Conservation (phyloP, 495 filamentous ascomycete species). For the Penicillium taxi region DNA sequence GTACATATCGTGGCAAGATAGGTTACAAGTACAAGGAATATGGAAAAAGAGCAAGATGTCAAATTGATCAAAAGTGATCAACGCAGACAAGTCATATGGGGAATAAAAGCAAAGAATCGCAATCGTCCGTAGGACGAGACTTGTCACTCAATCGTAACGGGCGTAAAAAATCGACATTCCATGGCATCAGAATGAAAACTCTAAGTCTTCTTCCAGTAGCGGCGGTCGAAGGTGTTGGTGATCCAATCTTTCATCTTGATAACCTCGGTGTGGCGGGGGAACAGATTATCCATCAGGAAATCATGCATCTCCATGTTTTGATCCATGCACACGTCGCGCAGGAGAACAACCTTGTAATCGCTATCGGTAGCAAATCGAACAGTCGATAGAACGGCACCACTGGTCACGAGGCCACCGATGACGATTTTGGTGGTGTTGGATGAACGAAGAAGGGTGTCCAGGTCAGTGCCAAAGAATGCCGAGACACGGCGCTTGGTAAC, state of each 20-base stretch:
- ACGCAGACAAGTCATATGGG: too few relatives aligned
- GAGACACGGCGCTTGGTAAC: slow-evolving; percentile 31
- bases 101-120: too few relatives aligned
- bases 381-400: slow-evolving; percentile 36
- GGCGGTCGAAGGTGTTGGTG: neutral
- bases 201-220: too few relatives aligned
- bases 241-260: slow-evolving; percentile 15
- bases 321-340: slow-evolving; percentile 34
- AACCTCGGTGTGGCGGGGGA: slow-evolving; percentile 21
- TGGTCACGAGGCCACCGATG: slow-evolving; percentile 27
- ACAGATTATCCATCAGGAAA: slow-evolving; percentile 29
- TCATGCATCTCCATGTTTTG: slow-evolving; percentile 26
- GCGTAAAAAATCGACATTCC: too few relatives aligned
- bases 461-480: slow-evolving; percentile 28
- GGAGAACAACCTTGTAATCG: slow-evolving; percentile 29
- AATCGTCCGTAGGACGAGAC: too few relatives aligned
- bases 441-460: slow-evolving; percentile 31
- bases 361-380: slow-evolving; percentile 29
- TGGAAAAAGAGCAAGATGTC: too few relatives aligned
- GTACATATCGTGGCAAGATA: too few relatives aligned
- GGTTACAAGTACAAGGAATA: too few relatives aligned
- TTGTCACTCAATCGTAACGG: too few relatives aligned
- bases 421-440: slow-evolving; percentile 22
- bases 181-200: too few relatives aligned
- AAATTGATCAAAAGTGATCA: too few relatives aligned